Evolutionary conservation across 345 rosid genomes (phyloP), one percentile per base, ranked within the genome.

Genomic region (Atalantia buxifolia): DNA sequence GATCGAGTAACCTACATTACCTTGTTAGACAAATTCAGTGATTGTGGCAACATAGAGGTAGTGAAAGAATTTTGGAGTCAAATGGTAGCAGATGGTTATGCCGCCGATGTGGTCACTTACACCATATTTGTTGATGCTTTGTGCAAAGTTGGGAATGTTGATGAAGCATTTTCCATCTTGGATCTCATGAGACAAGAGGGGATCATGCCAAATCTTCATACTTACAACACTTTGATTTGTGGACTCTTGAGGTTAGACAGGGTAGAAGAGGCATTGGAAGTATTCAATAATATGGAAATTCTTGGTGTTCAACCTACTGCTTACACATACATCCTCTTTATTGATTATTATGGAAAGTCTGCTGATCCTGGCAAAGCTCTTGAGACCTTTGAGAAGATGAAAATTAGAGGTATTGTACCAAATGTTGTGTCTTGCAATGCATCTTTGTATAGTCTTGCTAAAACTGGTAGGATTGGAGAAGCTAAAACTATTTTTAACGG

Each of bases 381-480:
- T 8, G 89, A 88, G 88, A 92, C 90, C 36, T 93, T 93, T 85
- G 92, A 90, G 84, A 84, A 84, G 79, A 93, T 95, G 97, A 93
- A 90, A 83, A 55, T 50, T 59, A 85, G 78, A 78, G 97, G 99
- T 71, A 90, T 92, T 70, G 96, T 87, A 87, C 98, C 96, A 2
- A 86, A 91, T 76, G 88, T 92, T 82, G 92, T 95, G 72, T 95
- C 98, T 60, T 91, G 90, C 81, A 95, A 93, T 83, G 95, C 94
- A 18, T 92, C 98, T 81, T 86, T 95, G 76, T 91, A 91, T 82
- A 82, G 96, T 85, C 88, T 93, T 76, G 96, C 94, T 69, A 86
- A 88, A 80, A 87, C 59, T 10, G 96, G 98, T 75, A 86, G 79
- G 86, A 86, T 89, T 71, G 74, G 79, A 40, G 93, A 95, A 86